These are phyloP conservation scores for Puccinia brachypodii DNA, from an alignment of 1,284 basidiomycete genomes.

Conservation along the genomic window DNA sequence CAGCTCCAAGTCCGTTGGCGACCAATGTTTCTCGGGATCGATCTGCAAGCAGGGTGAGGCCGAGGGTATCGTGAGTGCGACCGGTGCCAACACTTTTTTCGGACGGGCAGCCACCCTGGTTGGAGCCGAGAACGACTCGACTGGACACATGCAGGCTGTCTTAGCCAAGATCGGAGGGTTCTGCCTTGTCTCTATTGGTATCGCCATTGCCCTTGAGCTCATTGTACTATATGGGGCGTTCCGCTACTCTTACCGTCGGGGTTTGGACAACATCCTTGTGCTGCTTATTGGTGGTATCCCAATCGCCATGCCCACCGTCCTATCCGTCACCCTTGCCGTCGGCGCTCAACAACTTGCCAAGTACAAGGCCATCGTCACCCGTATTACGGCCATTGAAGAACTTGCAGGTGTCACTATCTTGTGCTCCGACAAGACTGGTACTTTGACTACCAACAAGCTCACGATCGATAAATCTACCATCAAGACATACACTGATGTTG, in stretches of 20 bases:
- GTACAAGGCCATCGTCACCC: slow-evolving; percentile 97
- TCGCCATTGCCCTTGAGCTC: slow-evolving; percentile 63
- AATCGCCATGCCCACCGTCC: slow-evolving; percentile 92
- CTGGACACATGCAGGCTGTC: slow-evolving; percentile 76
- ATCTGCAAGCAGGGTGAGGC: slow-evolving; percentile 93
- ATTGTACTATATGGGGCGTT: slow-evolving; percentile 82
- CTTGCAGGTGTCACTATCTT: slow-evolving; percentile 94
- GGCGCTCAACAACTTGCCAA: slow-evolving; percentile 97
- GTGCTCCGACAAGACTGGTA: slow-evolving; percentile 97
- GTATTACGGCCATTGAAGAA: slow-evolving; percentile 97
- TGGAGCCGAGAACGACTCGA: slow-evolving; percentile 93
- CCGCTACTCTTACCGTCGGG: slow-evolving; percentile 83
- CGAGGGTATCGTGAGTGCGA: slow-evolving; percentile 96
- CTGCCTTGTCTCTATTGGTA: slow-evolving; percentile 79
- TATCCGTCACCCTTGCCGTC: slow-evolving; percentile 94
- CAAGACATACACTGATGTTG: slow-evolving; percentile 85
- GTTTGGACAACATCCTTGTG: slow-evolving; percentile 93
- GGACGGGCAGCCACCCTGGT: slow-evolving; percentile 84
- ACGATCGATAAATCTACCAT: slow-evolving; percentile 92
- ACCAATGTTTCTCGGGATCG: slow-evolving; percentile 69
- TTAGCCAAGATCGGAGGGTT: slow-evolving; percentile 73
- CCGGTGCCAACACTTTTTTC: slow-evolving; percentile 69
- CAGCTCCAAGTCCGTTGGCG: slow-evolving; percentile 74
- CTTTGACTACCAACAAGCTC: slow-evolving; percentile 97
- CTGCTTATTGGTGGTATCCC: slow-evolving; percentile 98